Base-by-base conservation (phyloP, 73 alveolate species). In the Stentor coeruleus region DNA sequence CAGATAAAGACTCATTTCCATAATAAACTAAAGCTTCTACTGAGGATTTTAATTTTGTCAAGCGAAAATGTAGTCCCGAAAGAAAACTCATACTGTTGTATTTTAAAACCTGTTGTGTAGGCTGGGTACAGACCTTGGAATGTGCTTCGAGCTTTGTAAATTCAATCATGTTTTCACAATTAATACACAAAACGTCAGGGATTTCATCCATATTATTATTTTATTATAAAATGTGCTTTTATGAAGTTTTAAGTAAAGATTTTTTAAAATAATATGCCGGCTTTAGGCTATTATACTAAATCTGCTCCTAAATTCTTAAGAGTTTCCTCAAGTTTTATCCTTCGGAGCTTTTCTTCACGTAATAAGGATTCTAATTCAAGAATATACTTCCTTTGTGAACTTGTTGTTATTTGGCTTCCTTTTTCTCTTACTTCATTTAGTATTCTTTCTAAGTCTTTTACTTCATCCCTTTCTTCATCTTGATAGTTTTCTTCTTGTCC, bases 101-200 rank as follows among this genome's bases (percentile, higher is more conserved):
- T 49, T 20, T 6, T 20, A 11, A 11, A 11, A 49, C 66, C 20
- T 49, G 28, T 49, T 6, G 28, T 6, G 66, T 49, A 20, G 6
- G 20, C 20, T 6, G 6, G 66, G 6, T 11, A 20, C 66, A 49
- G 20, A 49, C 66, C 66, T 49, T 6, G 6, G 66, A 49, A 49
- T 49, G 66, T 11, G 66, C 66, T 20, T 49, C 66, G 6, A 49
- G 66, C 66, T 49, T 49, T 20, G 20, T 11, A 49, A 11, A 49
- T 6, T 49, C 66, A 20, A 49, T 49, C 66, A 49, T 49, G 66
- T 20, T 49, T 49, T 49, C 66, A 20, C 66, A 49, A 20, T 49
- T 49, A 49, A 49, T 49, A 20, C 66, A 49, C 6, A 49, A 20
- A 49, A 49, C 66, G 66, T 49, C 66, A 49, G 66, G 66, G 66